Evolutionary conservation across 2,329 filamentous ascomycete genomes (phyloP).

Genomic region (Corniculantispora saksenae): DNA sequence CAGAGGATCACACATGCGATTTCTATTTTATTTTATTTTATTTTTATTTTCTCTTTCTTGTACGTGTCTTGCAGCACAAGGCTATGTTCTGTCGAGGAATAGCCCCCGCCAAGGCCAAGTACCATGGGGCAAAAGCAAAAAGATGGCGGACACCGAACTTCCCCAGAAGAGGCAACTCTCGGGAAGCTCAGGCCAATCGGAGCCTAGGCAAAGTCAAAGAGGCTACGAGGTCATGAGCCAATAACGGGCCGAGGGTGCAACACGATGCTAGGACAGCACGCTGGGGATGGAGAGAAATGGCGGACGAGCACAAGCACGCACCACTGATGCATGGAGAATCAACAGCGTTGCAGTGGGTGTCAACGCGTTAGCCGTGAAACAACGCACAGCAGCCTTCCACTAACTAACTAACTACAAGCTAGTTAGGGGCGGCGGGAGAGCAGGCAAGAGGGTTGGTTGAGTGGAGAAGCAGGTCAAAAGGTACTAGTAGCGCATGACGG

Average conservation of each 20-base stretch:
- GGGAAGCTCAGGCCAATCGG: constrained; percentile 1
- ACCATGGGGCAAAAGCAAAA: background rate
- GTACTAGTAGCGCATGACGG: background rate
- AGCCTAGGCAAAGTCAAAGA: background rate
- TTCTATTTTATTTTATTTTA: background rate
- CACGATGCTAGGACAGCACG: constrained; percentile 11
- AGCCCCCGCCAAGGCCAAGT: background rate
- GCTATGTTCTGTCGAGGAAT: background rate
- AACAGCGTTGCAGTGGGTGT: background rate
- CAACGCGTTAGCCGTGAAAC: background rate
- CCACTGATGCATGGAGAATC: background rate
- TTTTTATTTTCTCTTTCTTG: background rate
- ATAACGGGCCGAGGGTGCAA: constrained; percentile 8
- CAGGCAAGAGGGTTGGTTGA: constrained; percentile 3
- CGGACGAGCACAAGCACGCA: background rate
- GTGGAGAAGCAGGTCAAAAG: constrained; percentile 1
- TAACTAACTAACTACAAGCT: too few relatives aligned
- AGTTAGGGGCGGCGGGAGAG: too few relatives aligned
- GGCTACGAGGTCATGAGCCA: constrained; percentile 2
- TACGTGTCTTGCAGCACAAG: background rate
- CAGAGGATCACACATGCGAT: background rate
- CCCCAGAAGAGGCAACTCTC: background rate
- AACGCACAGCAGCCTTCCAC: too few relatives aligned
- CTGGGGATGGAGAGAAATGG: background rate
- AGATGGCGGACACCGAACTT: background rate